Evolutionary conservation across 805 yeast species (phyloP).

Genomic region (Pichia thaimueangensis): DNA sequence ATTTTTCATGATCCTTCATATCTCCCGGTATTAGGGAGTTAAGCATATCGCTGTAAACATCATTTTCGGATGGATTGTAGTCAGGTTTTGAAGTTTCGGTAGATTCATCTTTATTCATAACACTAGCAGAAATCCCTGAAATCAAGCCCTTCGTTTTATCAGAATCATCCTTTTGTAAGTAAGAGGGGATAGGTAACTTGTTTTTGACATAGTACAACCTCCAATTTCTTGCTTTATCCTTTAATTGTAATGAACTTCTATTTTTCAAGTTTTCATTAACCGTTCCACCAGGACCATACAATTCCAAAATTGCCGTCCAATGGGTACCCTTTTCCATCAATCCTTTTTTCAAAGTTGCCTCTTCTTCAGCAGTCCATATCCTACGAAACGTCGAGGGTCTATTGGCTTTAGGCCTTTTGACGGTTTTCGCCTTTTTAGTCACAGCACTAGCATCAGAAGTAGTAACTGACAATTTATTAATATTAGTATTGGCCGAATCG

Average conservation of each 20-base stretch:
- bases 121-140: not conserved
- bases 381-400: slow-evolving; percentile 41
- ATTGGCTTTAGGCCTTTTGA: slow-evolving; percentile 18
- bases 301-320: slow-evolving; percentile 85
- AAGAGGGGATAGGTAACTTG: slow-evolving; percentile 72
- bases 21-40: slow-evolving; percentile 9
- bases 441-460: no score
- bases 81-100: not conserved
- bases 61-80: slow-evolving; percentile 10
- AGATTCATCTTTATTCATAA: not conserved
- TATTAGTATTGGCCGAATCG: not conserved
- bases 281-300: slow-evolving; percentile 93
- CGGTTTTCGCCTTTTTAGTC: slow-evolving; percentile 4
- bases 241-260: slow-evolving; percentile 84
- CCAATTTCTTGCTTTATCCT: slow-evolving; percentile 96
- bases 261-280: slow-evolving; percentile 77
- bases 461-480: not conserved
- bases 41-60: slow-evolving; percentile 21
- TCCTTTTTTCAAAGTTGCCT: slow-evolving; percentile 74
- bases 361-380: slow-evolving; percentile 87
- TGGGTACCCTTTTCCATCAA: slow-evolving; percentile 81
- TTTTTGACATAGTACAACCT: slow-evolving; percentile 77
- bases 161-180: slow-evolving; percentile 70
- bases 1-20: not conserved
- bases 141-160: slow-evolving; percentile 28